Evolutionary conservation across 2,329 filamentous ascomycete species (phyloP), one percentile per base, ranked within the genome.

Genomic region (Apiospora sp.): DNA sequence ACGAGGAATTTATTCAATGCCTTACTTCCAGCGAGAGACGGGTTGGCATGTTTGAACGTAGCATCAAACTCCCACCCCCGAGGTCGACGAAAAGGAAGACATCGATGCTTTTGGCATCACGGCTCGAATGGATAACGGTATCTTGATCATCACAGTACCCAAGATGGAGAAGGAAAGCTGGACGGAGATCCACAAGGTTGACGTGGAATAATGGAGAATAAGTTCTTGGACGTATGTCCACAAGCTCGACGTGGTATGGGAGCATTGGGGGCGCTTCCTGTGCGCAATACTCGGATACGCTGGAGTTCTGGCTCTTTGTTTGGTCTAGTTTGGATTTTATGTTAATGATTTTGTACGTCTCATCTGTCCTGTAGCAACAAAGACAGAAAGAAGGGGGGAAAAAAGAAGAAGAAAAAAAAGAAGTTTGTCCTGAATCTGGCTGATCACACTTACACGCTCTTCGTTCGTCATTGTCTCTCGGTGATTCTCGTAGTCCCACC

Each of bases 101-200:
- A 85, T 96, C 22, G 92, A 95, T 77, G 88, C 86, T 1, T 87
- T 92, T 68, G 86, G 83, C 34, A 96, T 96, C 78, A 88, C 86
- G 2, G 93, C 94, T 3, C 94, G 91, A 83, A 87, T 97, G 83
- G 92, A 94, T 81, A 92, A 96, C 79, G 94, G 94, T 6, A 84
- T 97, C 1, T 81, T 97, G 76, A 85, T 92, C 48, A 87, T 97
- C n/a, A 91, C 89, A n/a, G 89, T 97, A 1, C 93, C 93, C 10
- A 95, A 94, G 85, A 78, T 89, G 10, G 90, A 92, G 79, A 89
- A 86, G 81, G 90, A 90, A 76, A 41, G 34, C 14, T 91, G 90
- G 85, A 92, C 90, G 76, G 88, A 91, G 77, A 85, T 91, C 73
- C 87, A 85, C 78, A 88, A 88, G 80, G 86, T 92, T 54, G 88